Conservation (phyloP, 345 rosid genomes). For the Bruguiera sexangula region DNA sequence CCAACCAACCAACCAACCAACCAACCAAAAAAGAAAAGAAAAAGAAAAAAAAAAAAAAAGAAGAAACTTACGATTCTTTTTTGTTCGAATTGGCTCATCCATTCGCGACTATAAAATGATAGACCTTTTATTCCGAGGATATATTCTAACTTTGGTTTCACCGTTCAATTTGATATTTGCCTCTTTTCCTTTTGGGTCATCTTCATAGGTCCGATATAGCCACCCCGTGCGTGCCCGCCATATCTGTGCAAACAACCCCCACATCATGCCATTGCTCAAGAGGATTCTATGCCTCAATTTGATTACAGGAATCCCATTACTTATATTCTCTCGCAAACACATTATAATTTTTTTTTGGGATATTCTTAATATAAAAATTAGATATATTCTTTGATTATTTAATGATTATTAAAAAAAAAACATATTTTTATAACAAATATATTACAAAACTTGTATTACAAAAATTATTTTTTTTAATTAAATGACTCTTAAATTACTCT, state of each 20-base stretch:
- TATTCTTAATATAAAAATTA: too few relatives aligned
- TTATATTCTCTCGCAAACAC: not conserved
- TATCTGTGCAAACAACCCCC: not conserved
- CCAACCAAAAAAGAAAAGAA: too few relatives aligned
- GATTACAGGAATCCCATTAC: not conserved
- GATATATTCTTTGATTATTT: too few relatives aligned
- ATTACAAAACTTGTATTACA: too few relatives aligned
- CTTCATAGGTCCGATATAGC: not conserved
- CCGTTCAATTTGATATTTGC: not conserved
- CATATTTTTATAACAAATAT: too few relatives aligned
- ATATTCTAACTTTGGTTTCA: conserved; percentile 2
- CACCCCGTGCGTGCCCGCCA: not conserved
- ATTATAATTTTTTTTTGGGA: not conserved
- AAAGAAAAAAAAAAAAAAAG: not conserved
- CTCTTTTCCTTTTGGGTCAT: not conserved
- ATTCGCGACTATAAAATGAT: not conserved
- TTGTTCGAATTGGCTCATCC: not conserved
- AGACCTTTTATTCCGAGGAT: not conserved
- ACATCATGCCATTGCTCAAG: too few relatives aligned
- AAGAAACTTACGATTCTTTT: not conserved
- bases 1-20: too few relatives aligned
- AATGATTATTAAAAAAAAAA: too few relatives aligned
- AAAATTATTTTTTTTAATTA: too few relatives aligned
- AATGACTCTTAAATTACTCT: too few relatives aligned
- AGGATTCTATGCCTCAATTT: not conserved